Base-by-base conservation (phyloP, 1,284 basidiomycete genomes). In the Cutaneotrichosporon daszewskae region DNA sequence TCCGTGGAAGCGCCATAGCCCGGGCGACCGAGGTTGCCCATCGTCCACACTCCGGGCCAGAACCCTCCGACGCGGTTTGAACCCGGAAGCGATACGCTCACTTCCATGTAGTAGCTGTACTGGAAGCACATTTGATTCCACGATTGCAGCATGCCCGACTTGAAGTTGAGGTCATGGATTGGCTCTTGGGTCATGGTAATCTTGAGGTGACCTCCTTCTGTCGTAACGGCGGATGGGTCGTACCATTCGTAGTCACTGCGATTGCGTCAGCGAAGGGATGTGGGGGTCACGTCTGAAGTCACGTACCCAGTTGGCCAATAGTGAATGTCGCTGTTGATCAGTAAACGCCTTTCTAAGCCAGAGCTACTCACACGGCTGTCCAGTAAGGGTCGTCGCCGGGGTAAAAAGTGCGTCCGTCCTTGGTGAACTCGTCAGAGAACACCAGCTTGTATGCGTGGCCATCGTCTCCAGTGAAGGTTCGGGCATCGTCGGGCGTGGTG, bases 101-200 rank as follows among this genome's bases (percentile, higher is more conserved):
- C 77, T 58, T 75, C 75, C 37, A 75, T 46, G 45, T 64, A 63
- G 38, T 57, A 49, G 4, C 54, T 56, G 31, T 56, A 65, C 51
- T 64, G 90, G 72, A 96, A 96, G 71, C 92, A 96, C 60, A 96
- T 86, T 68, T 95, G 89, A 55, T 77, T 77, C 76, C 76, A 77
- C 0, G 68, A 66, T 43, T 72, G 72, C 11, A 77, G 53, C 69
- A 75, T 74, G 19, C 75, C 77, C 4, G 72, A 72, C 27, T 81
- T 75, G 64, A 83, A 94, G 57, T 86, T 71, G 50, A 95, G 75
- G 42, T 78, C 80, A 67, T 95, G 83, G 31, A 75, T 83, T 34
- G 74, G 57, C 59, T 81, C 81, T 52, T 79, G 58, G 0, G 76
- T 79, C 51, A 92, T 68, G 0, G 84, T 88, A 58, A 97, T 84